Evolutionary conservation across 345 rosid species (phyloP).

Genomic region (Corymbia maculata): DNA sequence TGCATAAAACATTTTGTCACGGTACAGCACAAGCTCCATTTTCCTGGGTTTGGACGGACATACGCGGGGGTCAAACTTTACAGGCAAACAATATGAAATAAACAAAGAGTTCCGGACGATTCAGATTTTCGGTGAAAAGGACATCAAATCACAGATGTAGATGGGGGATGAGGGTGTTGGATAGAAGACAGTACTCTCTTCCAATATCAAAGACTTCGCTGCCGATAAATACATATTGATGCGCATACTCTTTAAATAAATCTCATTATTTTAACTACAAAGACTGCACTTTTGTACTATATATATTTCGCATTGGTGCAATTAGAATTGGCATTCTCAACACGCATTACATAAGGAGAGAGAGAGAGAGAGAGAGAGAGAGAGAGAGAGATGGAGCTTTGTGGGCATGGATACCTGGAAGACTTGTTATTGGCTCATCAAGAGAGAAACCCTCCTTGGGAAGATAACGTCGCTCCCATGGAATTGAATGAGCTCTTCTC

Average conservation of each 20-base stretch:
- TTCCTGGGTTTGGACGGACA: neutral
- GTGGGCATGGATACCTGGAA: neutral
- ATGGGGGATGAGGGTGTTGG: neutral
- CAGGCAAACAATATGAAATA: neutral
- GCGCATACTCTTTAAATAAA: neutral
- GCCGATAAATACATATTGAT: neutral
- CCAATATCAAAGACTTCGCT: neutral
- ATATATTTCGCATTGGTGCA: neutral
- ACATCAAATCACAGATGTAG: neutral
- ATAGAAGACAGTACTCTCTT: neutral
- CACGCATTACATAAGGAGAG: neutral
- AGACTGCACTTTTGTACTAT: neutral
- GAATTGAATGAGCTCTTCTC: conserved; percentile 1
- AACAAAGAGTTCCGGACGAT: neutral
- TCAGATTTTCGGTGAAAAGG: neutral
- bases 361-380: neutral
- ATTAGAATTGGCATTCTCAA: neutral
- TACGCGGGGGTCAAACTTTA: neutral
- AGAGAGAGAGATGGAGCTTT: neutral
- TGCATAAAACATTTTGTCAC: neutral
- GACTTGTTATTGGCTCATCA: neutral
- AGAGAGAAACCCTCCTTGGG: neutral
- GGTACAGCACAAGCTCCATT: neutral
- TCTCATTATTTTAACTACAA: neutral
- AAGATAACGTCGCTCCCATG: neutral